These are phyloP conservation scores for Yarrowia porcina DNA, from an alignment of 805 yeast genomes.

Conservation along the genomic window DNA sequence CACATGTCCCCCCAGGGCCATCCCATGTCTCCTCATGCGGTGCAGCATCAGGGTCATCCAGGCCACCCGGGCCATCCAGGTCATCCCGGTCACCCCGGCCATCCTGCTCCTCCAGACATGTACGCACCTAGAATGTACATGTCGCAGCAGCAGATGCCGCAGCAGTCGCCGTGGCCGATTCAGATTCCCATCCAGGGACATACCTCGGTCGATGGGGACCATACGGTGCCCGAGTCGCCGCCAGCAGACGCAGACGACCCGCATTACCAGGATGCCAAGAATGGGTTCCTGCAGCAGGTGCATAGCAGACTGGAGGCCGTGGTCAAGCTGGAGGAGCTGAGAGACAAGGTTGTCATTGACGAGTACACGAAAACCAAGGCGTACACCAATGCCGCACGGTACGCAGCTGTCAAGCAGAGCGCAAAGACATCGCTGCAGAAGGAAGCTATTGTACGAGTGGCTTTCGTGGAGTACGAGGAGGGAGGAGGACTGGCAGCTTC, in stretches of 20 bases:
- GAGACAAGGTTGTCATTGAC: constrained; percentile 10
- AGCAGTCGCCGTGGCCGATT: constrained; percentile 15
- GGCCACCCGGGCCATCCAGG: not conserved
- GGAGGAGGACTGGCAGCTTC: not conserved
- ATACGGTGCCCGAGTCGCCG: not conserved
- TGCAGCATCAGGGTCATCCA: not conserved
- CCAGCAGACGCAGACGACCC: constrained; percentile 25
- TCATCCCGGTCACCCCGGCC: not conserved
- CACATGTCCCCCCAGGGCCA: not conserved
- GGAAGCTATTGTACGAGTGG: constrained; percentile 15
- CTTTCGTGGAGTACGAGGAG: constrained; percentile 17
- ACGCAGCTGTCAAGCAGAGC: constrained; percentile 1
- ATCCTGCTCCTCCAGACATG: not conserved
- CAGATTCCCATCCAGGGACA: constrained; percentile 21
- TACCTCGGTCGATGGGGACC: constrained; percentile 18
- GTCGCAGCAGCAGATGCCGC: constrained; percentile 21
- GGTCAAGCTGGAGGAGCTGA: constrained; percentile 24
- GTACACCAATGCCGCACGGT: constrained; percentile 3
- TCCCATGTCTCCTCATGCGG: not conserved
- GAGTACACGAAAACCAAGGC: constrained; percentile 21
- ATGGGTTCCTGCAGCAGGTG: constrained; percentile 26
- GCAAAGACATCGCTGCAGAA: constrained; percentile 20
- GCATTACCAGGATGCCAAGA: constrained; percentile 27
- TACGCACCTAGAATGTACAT: not conserved
- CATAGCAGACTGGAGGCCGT: constrained; percentile 23